These are phyloP conservation scores for Termitomyces sp. DNA, from an alignment of 768 basidiomycete species.

Conservation along the genomic window DNA sequence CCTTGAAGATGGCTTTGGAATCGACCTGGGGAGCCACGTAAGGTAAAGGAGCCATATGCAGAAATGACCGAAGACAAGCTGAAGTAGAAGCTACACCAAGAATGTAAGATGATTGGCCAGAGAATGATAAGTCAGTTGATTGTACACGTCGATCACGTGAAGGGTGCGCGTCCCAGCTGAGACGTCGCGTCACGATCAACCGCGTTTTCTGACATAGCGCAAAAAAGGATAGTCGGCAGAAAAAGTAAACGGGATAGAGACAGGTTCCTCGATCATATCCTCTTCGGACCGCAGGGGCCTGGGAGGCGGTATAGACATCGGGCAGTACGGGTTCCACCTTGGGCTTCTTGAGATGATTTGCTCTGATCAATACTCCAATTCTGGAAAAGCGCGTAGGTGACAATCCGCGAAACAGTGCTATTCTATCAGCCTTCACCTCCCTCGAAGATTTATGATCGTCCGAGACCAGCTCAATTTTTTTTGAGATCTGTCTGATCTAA, in stretches of 20 bases:
- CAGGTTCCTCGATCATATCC: not conserved
- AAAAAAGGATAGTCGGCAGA: not conserved
- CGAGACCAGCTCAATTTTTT: not conserved
- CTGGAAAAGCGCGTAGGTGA: not conserved
- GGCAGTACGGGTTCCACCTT: not conserved
- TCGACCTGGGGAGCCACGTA: slow-evolving; percentile 41
- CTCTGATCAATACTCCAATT: not conserved
- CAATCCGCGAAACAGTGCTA: not conserved
- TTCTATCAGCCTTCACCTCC: not conserved
- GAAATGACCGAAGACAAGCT: not conserved
- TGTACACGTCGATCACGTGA: not conserved
- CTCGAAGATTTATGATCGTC: not conserved
- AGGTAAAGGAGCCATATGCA: slow-evolving; percentile 32
- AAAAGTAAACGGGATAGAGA: not conserved
- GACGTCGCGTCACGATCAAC: not conserved
- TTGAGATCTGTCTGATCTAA: not conserved
- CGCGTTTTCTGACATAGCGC: not conserved
- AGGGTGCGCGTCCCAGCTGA: too few species aligned
- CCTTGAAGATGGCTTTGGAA: slow-evolving; percentile 65
- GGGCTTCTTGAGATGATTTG: not conserved
- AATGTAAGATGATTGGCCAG: not conserved
- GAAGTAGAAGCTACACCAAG: not conserved
- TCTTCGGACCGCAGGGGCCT: not conserved
- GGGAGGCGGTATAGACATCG: not conserved
- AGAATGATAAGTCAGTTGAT: too few species aligned